Evolutionary conservation across 1,284 basidiomycete species (phyloP).

Genomic region (Trametes pubescens): DNA sequence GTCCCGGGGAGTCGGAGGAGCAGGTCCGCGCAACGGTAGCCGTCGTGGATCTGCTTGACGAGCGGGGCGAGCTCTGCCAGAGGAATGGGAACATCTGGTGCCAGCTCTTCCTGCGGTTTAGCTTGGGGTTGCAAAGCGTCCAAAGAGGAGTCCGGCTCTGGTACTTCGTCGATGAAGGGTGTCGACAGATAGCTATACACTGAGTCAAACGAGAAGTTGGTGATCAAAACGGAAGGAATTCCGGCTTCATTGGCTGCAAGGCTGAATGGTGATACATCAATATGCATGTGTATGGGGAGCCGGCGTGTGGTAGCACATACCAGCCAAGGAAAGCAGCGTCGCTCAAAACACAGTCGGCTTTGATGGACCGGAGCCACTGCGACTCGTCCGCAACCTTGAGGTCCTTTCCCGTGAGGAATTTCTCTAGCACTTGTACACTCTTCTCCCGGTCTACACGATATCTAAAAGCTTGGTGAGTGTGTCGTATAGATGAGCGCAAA

Average conservation of each 20-base stretch:
- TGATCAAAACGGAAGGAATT: conserved; percentile 74
- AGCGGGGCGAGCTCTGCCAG: conserved; percentile 60
- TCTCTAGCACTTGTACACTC: conserved; percentile 68
- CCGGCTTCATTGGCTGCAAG: conserved; percentile 69
- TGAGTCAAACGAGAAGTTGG: conserved; percentile 85
- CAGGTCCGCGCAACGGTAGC: conserved; percentile 78
- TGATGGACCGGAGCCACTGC: conserved; percentile 61
- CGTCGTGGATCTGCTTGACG: conserved; percentile 65
- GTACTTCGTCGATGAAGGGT: conserved; percentile 29
- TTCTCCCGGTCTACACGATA: conserved; percentile 75
- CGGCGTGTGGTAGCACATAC: conserved; percentile 59
- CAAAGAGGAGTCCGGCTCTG: conserved; percentile 11
- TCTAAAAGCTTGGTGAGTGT: conserved; percentile 40
- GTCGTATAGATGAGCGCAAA: too few species aligned
- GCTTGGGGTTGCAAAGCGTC: conserved; percentile 16
- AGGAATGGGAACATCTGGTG: conserved; percentile 62
- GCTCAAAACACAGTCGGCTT: conserved; percentile 70
- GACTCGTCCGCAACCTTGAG: conserved; percentile 62
- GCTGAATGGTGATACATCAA: conserved; percentile 44
- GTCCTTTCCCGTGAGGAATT: conserved; percentile 65
- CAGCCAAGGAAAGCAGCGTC: conserved; percentile 84
- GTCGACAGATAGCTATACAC: conserved; percentile 74
- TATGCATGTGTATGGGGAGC: too few species aligned
- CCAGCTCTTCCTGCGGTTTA: conserved; percentile 22
- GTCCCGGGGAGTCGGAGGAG: conserved; percentile 74